Conservation (phyloP, 2,329 filamentous ascomycete genomes). For the Coniella lustricola region DNA sequence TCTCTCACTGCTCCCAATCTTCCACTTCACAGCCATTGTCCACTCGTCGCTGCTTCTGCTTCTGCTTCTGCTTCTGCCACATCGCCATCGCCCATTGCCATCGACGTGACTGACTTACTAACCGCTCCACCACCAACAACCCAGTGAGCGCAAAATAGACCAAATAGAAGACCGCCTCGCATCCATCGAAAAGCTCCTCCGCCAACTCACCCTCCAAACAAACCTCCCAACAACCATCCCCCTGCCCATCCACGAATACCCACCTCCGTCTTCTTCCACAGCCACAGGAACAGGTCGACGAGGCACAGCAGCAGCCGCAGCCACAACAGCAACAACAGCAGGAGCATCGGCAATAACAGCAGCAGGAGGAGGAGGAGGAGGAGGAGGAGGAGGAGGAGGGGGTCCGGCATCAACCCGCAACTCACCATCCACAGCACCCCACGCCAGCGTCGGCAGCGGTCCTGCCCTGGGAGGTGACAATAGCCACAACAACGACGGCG, state of each 20-base stretch:
- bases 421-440: constrained; percentile 6
- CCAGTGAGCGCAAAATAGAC: constrained; percentile 47
- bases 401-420: neutral
- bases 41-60: no score
- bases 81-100: no score
- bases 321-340: no score
- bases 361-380: neutral
- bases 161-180: constrained; percentile 37
- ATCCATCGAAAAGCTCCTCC: constrained; percentile 38
- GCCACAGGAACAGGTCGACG: no score
- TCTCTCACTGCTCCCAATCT: neutral
- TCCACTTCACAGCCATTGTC: no score
- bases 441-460: no score
- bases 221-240: constrained; percentile 7
- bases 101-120: no score
- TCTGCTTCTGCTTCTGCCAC: no score
- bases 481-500: constrained; percentile 26
- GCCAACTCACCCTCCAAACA: constrained; percentile 29
- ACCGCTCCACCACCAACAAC: constrained; percentile 6
- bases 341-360: neutral
- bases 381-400: neutral
- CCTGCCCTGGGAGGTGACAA: constrained; percentile 16
- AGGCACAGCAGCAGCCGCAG: no score
- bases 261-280: neutral
- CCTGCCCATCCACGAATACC: constrained; percentile 7